Evolutionary conservation across 441 rosid species (phyloP), one percentile per base, ranked within the genome.

Genomic region (Adansonia rubrostipa): DNA sequence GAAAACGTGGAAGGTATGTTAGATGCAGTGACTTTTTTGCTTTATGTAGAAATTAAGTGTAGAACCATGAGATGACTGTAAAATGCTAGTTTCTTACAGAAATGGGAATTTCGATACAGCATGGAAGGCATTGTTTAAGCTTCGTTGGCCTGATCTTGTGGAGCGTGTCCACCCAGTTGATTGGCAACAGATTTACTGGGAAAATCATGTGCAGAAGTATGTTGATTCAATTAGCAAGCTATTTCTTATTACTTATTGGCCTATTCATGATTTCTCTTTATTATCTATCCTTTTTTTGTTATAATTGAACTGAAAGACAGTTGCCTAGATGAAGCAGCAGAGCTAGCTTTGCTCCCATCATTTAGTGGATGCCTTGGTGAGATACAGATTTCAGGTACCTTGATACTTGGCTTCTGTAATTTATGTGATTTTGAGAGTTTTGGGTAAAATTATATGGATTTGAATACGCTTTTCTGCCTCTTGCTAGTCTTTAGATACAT

Each of bases 291-390:
- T 3, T 77, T 33, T 68, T 33, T 6, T 71, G 80, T 9, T 70
- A 15, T 65, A 4, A 11, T 82, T 84, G 53, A 82, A 79, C 63
- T 80, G 86, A 74, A 80, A 80, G 20, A 83, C 87, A 95, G 97
- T 85, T 95, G 97, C 88, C 88, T 92, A 77, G 96, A 93, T 85
- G 92, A 93, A 86, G 98, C 96, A 78, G 93, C 88, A 13, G 95
- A 85, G 81, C 58, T 82, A 77, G 98, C 94, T 69, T 76, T 83
- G 76, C 90, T 91, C 57, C 95, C 97, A 0, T 87, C 90, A 51
- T 92, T 90, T 84, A 78, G 84, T 50, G 91, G 92, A 50, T 80
- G 81, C 71, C 83, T 95, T 24, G 83, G 92, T 11, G 86, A 87
- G 24, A 80, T 91, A 71, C 69, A 73, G 65, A 81, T 93, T 36